Evolutionary conservation across 2,329 filamentous ascomycete genomes (phyloP).

Genomic region (Coleophoma crateriformis): DNA sequence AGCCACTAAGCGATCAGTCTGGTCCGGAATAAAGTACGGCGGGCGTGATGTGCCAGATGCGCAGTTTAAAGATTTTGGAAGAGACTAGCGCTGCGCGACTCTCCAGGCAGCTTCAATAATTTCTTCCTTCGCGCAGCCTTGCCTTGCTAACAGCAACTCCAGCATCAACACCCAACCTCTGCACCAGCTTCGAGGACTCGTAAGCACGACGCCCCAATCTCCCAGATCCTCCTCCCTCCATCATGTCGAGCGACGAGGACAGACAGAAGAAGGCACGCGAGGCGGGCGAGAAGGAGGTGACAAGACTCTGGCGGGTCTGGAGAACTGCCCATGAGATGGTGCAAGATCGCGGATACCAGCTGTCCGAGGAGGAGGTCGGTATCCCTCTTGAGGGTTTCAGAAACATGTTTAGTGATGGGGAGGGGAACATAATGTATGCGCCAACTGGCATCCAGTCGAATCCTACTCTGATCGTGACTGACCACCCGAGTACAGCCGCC

Average conservation of each 20-base stretch:
- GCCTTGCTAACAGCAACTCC: neutral
- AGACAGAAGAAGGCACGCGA: slow-evolving; percentile 21
- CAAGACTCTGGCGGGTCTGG: slow-evolving; percentile 88
- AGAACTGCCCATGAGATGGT: slow-evolving; percentile 95
- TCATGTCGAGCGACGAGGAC: slow-evolving; percentile 24
- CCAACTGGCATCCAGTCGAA: neutral
- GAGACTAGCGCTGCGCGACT: neutral
- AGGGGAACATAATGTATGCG: slow-evolving; percentile 71
- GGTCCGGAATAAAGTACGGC: too few species aligned
- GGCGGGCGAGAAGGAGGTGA: slow-evolving; percentile 34
- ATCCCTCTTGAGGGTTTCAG: slow-evolving; percentile 82
- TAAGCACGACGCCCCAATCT: too few species aligned
- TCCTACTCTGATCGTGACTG: neutral
- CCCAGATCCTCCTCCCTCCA: neutral
- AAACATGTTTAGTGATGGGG: slow-evolving; percentile 61
- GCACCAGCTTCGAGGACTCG: too few species aligned
- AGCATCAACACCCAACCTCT: neutral
- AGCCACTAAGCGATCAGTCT: too few species aligned
- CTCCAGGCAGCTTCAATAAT: neutral
- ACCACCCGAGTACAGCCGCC: slow-evolving; percentile 51
- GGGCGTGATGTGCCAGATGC: neutral
- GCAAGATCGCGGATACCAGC: slow-evolving; percentile 84
- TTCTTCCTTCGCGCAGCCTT: neutral
- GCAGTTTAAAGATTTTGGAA: neutral
- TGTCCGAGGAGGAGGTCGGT: slow-evolving; percentile 82